Evolutionary conservation across 2,329 filamentous ascomycete species (phyloP), one percentile per base, ranked within the genome.

Genomic region (Xylariales sp.): DNA sequence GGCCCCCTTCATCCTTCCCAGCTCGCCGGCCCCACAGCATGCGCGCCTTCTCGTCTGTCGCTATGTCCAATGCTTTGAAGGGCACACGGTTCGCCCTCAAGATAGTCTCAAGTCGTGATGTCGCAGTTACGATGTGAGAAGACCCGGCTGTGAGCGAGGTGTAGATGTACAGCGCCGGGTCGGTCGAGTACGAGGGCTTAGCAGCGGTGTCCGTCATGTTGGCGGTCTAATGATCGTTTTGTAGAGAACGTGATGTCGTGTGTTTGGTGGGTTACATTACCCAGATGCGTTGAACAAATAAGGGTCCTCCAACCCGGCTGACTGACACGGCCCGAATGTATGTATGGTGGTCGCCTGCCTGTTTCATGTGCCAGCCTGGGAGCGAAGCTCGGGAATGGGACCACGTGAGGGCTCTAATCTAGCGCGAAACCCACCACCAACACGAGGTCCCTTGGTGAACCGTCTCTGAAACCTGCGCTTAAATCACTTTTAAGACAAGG

Each of bases 91-190:
- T 96, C 49, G 89, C 90, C 59, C 88, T 91, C 46, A 98, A 77
- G 58, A 98, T 97, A 10, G 90, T 96, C 67, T 98, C 91, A 52
- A 98, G 81, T 35, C 93, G 86, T 41, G 90, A 94, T 1, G 93
- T 97, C 19, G 90, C 93, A 29, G 93, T 97, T 58, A 97, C 83
- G 62, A 97, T 95, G 64, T 96, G 89, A 18, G 89, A 95, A 29
- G 89, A 95, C 50, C 93, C 93, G 45, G 93, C 88, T 15, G 93
- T 97, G 42, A 98, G 76, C 40, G 91, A 97, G 46, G 93, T 97
- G 70, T 94, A 96, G 55, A 98, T 85, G 70, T 93, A 98, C 48
- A 98, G 81, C 20, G 83, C 74, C 36, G 84, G 78, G 61, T 88
- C 84, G 51, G 70, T 73, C 51, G 70, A 71, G 59, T 70, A 76